phyloP scores from a whole-genome alignment of 2,329 filamentous ascomycete genomes.

The Penicillium digitatum region DNA sequence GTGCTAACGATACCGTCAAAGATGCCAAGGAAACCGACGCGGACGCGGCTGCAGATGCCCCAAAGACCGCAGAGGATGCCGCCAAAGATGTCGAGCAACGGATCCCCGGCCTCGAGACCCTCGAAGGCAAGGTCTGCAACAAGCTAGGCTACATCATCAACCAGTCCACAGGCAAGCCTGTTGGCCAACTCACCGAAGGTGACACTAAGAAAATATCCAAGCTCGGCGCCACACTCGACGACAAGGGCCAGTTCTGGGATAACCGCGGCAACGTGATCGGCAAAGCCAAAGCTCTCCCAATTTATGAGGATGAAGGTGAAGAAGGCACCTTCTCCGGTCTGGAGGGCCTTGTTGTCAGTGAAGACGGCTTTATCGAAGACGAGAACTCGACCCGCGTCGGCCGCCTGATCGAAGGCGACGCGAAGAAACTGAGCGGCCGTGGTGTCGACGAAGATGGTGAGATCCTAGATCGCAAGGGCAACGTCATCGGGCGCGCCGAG shows the following conservation, averaged over 20 bases:
- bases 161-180: conserved; percentile 41
- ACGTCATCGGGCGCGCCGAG: conserved; percentile 57
- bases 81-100: conserved; percentile 26
- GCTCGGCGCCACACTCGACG: conserved; percentile 45
- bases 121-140: conserved; percentile 43
- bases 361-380: conserved; percentile 49
- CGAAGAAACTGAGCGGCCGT: conserved; percentile 57
- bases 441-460: conserved; percentile 61
- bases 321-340: conserved; percentile 46
- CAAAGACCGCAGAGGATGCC: conserved; percentile 25
- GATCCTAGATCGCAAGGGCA: conserved; percentile 59
- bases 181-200: conserved; percentile 59
- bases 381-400: conserved; percentile 49
- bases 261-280: conserved; percentile 62
- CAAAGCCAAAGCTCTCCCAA: conserved; percentile 48
- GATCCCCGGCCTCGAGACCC: conserved; percentile 28
- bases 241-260: conserved; percentile 62
- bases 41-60: conserved; percentile 34
- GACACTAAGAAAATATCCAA: conserved; percentile 59
- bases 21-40: conserved; percentile 29
- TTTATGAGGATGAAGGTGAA: conserved; percentile 36
- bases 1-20: conserved; percentile 25
- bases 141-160: conserved; percentile 46
- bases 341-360: conserved; percentile 45
- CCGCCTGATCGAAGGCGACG: conserved; percentile 54